Conservation (phyloP, 495 filamentous ascomycete genomes). For the Hypomontagnella monticulosa region DNA sequence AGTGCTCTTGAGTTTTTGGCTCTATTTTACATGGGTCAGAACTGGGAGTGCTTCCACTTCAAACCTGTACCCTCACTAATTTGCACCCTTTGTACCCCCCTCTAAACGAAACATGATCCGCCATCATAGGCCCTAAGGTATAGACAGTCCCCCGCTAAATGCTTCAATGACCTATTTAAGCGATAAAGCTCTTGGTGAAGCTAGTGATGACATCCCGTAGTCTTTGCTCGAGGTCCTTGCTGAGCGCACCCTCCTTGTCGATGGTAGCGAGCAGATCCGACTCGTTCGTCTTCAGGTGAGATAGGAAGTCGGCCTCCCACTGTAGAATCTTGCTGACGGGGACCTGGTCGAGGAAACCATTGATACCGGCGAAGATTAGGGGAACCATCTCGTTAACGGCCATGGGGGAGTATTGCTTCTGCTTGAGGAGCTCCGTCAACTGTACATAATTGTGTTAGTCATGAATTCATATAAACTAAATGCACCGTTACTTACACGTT, state of each 20-base stretch:
- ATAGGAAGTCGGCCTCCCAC: conserved; percentile 94
- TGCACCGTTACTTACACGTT: conserved; percentile 74
- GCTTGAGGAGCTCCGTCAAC: conserved; percentile 97
- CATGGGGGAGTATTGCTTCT: conserved; percentile 99
- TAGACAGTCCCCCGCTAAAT: conserved; percentile 57
- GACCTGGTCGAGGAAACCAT: conserved; percentile 88
- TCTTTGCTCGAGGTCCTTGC: conserved; percentile 91
- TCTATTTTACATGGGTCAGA: conserved; percentile 59
- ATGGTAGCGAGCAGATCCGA: conserved; percentile 84
- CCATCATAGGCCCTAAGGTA: conserved; percentile 53
- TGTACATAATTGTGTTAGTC: conserved; percentile 53
- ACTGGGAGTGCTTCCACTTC: conserved; percentile 50
- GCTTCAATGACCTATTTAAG: conserved; percentile 51
- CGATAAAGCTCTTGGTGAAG: conserved; percentile 94
- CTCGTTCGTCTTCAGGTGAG: conserved; percentile 90
- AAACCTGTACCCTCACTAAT: conserved; percentile 51
- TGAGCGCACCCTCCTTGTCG: conserved; percentile 93
- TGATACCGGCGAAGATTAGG: conserved; percentile 99
- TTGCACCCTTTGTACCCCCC: conserved; percentile 53
- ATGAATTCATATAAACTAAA: conserved; percentile 1
- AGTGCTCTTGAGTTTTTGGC: conserved; percentile 56
- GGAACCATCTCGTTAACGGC: conserved; percentile 99
- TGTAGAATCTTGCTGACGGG: conserved; percentile 86
- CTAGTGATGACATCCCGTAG: conserved; percentile 78
- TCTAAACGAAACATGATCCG: conserved; percentile 56